A percentile compares a stretch with the other conserved stretches of the same genome.
Conservation (phyloP, 1,284 basidiomycete genomes). For the Leccinum subspadiceum region DNA sequence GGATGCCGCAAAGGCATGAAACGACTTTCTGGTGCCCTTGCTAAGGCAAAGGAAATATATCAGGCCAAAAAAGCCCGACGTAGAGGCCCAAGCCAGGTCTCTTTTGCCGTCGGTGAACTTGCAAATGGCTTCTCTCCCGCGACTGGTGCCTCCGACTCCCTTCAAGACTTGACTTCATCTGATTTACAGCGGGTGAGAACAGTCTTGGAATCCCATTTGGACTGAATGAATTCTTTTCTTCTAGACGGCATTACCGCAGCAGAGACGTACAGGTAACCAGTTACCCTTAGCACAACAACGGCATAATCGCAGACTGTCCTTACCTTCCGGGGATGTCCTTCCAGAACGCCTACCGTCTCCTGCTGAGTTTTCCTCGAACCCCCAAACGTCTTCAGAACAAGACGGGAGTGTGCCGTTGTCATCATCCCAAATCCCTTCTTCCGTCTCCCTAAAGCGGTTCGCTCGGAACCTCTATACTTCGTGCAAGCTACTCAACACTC, state of each 20-base stretch:
- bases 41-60: background rate
- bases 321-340: background rate
- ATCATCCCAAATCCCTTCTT: background rate
- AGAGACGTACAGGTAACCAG: background rate
- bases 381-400: background rate
- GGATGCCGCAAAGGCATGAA: background rate
- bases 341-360: background rate
- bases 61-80: background rate
- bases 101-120: background rate
- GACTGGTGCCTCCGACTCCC: background rate
- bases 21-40: background rate
- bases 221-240: no score
- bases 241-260: background rate
- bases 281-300: background rate
- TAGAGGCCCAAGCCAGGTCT: background rate
- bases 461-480: background rate
- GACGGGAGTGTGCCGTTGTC: background rate
- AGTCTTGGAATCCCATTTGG: no score
- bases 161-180: no score
- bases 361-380: background rate
- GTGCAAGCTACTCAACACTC: background rate
- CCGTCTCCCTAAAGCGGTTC: background rate
- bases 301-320: background rate
- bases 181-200: no score
- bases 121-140: background rate